Percentiles rank a stretch among this genome's conserved stretches.
Conservation (phyloP, 441 rosid genomes). For the Populus hybrid region DNA sequence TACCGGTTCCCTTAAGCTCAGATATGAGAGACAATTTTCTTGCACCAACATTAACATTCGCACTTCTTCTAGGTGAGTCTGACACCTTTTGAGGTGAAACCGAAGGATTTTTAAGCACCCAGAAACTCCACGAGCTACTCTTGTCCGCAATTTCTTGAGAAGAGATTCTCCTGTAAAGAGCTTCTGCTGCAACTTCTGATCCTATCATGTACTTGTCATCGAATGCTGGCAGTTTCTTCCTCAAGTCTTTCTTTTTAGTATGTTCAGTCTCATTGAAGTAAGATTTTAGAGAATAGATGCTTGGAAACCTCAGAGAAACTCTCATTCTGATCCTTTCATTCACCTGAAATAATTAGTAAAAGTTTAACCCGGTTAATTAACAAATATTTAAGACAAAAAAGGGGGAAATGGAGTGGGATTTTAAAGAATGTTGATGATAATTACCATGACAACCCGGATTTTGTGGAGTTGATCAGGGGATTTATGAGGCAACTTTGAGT, state of each 20-base stretch:
- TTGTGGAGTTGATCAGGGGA: slow-evolving; percentile 60
- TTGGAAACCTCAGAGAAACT: slow-evolving; percentile 72
- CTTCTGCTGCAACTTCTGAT: slow-evolving; percentile 56
- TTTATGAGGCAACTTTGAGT: slow-evolving; percentile 45
- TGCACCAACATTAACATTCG: background rate
- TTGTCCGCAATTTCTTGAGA: slow-evolving; percentile 47
- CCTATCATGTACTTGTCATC: slow-evolving; percentile 61
- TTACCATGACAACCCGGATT: slow-evolving; percentile 71
- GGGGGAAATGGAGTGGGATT: background rate
- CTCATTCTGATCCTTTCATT: slow-evolving; percentile 51
- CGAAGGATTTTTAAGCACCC: slow-evolving; percentile 37
- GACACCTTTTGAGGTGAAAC: background rate
- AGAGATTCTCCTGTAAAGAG: slow-evolving; percentile 56
- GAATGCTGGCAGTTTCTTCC: slow-evolving; percentile 51
- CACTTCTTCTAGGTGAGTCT: background rate
- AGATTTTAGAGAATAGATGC: slow-evolving; percentile 46
- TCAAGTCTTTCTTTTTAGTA: slow-evolving; percentile 19
- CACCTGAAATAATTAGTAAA: slow-evolving; percentile 39
- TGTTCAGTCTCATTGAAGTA: slow-evolving; percentile 40
- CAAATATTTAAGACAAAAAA: background rate
- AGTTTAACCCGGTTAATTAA: background rate
- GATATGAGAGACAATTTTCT: slow-evolving; percentile 46
- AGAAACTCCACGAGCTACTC: slow-evolving; percentile 51
- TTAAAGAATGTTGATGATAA: too few species aligned
- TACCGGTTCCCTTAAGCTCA: slow-evolving; percentile 41